Evolutionary conservation across 495 filamentous ascomycete species (phyloP), one percentile per base, ranked within the genome.

Genomic region (Xanthoparmelia taractica): DNA sequence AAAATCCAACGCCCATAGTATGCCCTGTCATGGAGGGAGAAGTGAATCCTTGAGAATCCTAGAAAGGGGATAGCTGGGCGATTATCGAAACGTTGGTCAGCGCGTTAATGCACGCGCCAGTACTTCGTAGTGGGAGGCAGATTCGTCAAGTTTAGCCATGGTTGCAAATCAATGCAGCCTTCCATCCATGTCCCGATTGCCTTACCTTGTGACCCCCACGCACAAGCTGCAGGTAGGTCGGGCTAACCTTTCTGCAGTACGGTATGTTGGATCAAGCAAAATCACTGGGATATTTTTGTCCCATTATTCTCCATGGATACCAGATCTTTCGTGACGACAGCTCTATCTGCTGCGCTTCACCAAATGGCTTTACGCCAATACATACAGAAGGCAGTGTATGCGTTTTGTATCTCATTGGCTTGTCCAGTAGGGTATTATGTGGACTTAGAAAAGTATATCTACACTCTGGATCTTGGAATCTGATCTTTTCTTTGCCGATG

Each of bases 151-250:
- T 54, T n/a, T 54, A 54, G 29, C 50, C 50, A 8, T 27, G 25
- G 23, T 13, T 27, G 47, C 25, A 50, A n/a, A 27, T 8, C n/a
- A 8, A 25, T 48, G 45, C 50, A 54, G 2, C 27, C 50, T 54
- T 17, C 29, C 27, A 54, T 27, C 50, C 50, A 33, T 29, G 50
- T 54, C 29, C 50, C 50, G 50, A 54, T 34, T 54, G 7, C 29
- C 7, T 12, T n/a, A 33, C 17, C 29, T 4, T 8, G 10, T 33
- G 20, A 54, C 50, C 50, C 50, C 50, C 50, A 54, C 50, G 29
- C 50, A 29, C 50, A 54, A 54, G 50, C 27, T 33, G 50, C 50
- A 54, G 50, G 50, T 33, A 54, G 50, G 50, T 54, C 8, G 29
- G 29, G 13, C 15, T 54, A 33, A 54, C 2, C 13, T 54, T 52